Percentiles rank a stretch among this genome's conserved stretches.
Conservation (phyloP, 345 rosid genomes). For the Hibiscus syriacus region DNA sequence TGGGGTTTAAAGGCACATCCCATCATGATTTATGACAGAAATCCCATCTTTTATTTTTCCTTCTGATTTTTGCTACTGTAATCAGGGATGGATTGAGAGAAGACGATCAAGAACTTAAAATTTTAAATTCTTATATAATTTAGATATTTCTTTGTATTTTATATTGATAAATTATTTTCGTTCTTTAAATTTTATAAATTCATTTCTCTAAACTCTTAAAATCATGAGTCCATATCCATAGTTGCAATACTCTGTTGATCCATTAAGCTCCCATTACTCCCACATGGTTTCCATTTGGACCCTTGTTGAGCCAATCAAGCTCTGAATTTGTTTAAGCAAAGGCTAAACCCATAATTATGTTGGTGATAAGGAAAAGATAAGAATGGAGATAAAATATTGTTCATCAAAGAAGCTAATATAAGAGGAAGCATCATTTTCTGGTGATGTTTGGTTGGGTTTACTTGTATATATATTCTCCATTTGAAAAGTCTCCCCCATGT, state of each 20-base stretch:
- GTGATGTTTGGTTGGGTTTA: conserved; percentile 6
- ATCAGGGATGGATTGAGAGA: too few relatives aligned
- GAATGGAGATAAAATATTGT: neutral
- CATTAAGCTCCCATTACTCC: conserved; percentile 13
- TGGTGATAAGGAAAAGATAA: conserved; percentile 17
- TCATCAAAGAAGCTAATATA: conserved; percentile 18
- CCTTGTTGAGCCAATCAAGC: conserved; percentile 6
- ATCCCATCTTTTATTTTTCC: conserved; percentile 19
- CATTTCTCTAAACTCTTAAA: too few relatives aligned
- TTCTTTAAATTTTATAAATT: too few relatives aligned
- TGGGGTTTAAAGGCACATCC: conserved; percentile 19
- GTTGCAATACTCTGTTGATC: conserved; percentile 4
- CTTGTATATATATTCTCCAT: neutral
- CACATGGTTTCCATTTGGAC: conserved; percentile 34
- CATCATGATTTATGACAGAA: conserved; percentile 35
- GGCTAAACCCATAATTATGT: conserved; percentile 23
- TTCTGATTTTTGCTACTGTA: conserved; percentile 10
- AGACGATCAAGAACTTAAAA: too few relatives aligned
- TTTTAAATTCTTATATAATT: too few relatives aligned
- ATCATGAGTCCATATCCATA: too few relatives aligned
- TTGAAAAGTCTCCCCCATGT: conserved; percentile 15
- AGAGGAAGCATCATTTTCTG: conserved; percentile 29
- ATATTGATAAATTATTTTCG: too few relatives aligned
- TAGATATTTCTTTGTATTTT: too few relatives aligned
- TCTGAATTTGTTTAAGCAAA: neutral